Base-by-base conservation (phyloP, 225 moss, liverwort and hornwort genomes). In the Marchantia paleacea region DNA sequence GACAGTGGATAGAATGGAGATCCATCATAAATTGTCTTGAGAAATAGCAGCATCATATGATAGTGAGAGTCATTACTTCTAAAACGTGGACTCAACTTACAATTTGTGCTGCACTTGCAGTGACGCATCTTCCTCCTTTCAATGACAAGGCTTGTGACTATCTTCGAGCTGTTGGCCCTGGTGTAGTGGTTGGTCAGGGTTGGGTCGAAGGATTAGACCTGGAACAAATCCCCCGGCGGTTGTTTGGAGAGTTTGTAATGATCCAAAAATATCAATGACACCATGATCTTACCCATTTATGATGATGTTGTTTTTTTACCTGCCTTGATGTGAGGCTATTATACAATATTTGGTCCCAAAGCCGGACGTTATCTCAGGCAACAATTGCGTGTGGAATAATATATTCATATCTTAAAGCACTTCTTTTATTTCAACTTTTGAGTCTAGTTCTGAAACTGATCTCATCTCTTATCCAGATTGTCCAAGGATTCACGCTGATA, bases 91-190 rank as follows among this genome's bases (percentile, higher is more conserved):
- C 52, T 19, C 64, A 66, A 47, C 48, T 70, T 31, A 70, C 69
- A 18, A 39, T 12, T 20, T 58, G 10, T 54, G 24, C 28, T 30
- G 16, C 9, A 57, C 54, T 76, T 28, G n/a, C 91, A 97, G 97
- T 82, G 81, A 88, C 90, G 72, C 97, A 91, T 31, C 78, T 91
- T 20, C 75, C 87, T 47, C 92, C 93, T 20, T 99, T 95, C 75
- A 89, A 92, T 47, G 90, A 92, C 74, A 84, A 88, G 7, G 85
- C 87, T 65, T 93, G 90, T 51, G 90, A 95, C 78, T 99, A 95
- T 74, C 50, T 99, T 78, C 88, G 97, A 79, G 92, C 91, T 69
- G 97, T 95, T 18, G 97, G 93, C 51, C 97, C 97, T 10, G 97
- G 97, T 53, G 95, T 99, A 66, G 83, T 99, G 22, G 97, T 92